Base-by-base conservation (phyloP, 805 yeast genomes). In the Kodamaea laetipori region DNA sequence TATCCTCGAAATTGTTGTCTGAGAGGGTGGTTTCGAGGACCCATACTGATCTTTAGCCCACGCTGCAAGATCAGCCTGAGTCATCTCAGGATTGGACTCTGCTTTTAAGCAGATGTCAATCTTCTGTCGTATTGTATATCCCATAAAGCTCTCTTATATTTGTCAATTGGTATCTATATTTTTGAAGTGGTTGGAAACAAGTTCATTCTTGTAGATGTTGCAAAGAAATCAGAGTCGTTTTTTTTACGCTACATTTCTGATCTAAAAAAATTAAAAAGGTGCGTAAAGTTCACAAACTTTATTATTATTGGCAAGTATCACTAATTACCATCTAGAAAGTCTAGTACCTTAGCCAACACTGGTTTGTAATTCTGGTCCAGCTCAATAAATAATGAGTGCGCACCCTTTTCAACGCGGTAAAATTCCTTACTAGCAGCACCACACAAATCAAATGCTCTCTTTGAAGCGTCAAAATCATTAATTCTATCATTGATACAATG, bases 401-500 rank as follows among this genome's bases (percentile, higher is more conserved):
- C 66, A 7, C 71, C 78, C 2, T 51, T 58, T 36, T 59, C 53
- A 23, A 61, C 51, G 3, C 46, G 37, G 12, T 45, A 45, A 24
- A 64, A 56, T 44, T 66, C 55, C 40, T 56, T 66, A 33, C 69
- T 67, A 43, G 55, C 46, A 35, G 60, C 59, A 27, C 69, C 63
- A 43, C 64, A 55, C n/a, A 61, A 45, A 0, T 60, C 54, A 37
- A 67, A 55, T 43, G 80, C 80, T 41, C 60, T 52, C 44, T 66
- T 57, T 13, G 82, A 67, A 4, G 76, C 80, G 12, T 67, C 62
- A 28, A 67, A 61, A 57, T 74, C 78, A 57, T 84, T 86, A 52
- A 86, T 73, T 25, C 71, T 62, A 58, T 86, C 94, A n/a, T 61
- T 64, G 7, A 69, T 66, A 24, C 92, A 90, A 57, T 85, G 92